Percentiles rank a stretch among this genome's conserved stretches.
phyloP scores from a whole-genome alignment of 2,329 filamentous ascomycete genomes.

The Talaromyces rugulosus region DNA sequence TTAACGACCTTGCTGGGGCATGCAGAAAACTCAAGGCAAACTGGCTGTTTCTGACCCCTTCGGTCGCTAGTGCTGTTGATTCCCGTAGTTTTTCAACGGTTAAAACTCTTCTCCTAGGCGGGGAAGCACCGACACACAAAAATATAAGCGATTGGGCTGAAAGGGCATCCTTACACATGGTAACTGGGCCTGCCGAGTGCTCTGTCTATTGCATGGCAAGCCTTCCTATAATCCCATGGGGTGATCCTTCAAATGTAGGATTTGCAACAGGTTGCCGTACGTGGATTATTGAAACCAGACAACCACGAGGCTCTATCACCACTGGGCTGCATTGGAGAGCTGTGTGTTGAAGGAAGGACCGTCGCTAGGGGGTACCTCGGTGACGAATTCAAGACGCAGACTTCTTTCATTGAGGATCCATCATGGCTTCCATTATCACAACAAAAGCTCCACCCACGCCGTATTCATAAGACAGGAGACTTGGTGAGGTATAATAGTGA shows the following conservation, averaged over 20 bases:
- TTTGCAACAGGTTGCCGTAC: conserved; percentile 37
- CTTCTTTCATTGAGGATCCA: conserved; percentile 37
- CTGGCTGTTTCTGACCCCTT: conserved; percentile 53
- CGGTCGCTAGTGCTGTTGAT: conserved; percentile 42
- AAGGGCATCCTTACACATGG: not conserved
- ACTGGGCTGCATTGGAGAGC: conserved; percentile 35
- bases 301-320: conserved; percentile 40
- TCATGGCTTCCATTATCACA: conserved; percentile 36
- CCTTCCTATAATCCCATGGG: too few species aligned
- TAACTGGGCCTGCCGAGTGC: not conserved
- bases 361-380: conserved; percentile 43
- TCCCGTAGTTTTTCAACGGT: conserved; percentile 33
- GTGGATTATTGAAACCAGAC: conserved; percentile 46
- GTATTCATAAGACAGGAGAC: conserved; percentile 34
- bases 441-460: conserved; percentile 19
- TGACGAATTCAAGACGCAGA: conserved; percentile 31
- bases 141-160: conserved; percentile 33
- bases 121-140: conserved; percentile 38
- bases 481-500: conserved; percentile 29
- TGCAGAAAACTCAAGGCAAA: conserved; percentile 46
- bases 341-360: conserved; percentile 38
- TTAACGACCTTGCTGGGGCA: conserved; percentile 40
- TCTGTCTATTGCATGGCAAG: not conserved
- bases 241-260: conserved; percentile 22
- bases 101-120: conserved; percentile 30